phyloP scores from a whole-genome alignment of 140 eudicot genomes.

The Stevia rebaudiana region DNA sequence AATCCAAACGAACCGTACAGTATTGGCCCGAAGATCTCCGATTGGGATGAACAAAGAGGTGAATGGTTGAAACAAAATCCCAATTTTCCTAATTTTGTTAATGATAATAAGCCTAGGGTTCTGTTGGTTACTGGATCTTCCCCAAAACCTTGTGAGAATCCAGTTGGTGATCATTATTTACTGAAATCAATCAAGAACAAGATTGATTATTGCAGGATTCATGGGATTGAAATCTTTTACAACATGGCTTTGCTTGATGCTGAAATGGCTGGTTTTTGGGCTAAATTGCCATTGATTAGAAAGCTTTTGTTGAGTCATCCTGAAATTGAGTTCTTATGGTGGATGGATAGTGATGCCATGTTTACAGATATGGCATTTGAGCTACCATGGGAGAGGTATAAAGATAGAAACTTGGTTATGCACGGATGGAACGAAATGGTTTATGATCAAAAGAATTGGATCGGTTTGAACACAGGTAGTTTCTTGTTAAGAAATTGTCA shows the following conservation, averaged over 20 bases:
- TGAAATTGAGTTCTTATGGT: conserved; percentile 83
- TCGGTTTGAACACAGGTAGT: conserved; percentile 91
- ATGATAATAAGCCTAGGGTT: conserved; percentile 70
- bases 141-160: conserved; percentile 94
- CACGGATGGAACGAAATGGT: conserved; percentile 95
- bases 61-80: conserved; percentile 73
- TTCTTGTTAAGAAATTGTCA: conserved; percentile 78
- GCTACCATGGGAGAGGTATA: conserved; percentile 89
- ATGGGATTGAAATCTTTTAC: conserved; percentile 78
- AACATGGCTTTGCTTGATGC: conserved; percentile 82
- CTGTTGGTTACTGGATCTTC: conserved; percentile 80
- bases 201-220: conserved; percentile 85
- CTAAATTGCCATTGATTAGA: conserved; percentile 66
- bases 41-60: conserved; percentile 84
- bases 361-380: conserved; percentile 93
- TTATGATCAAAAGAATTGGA: conserved; percentile 84
- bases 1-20: conserved; percentile 57
- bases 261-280: conserved; percentile 94
- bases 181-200: conserved; percentile 79
- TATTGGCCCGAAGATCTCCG: conserved; percentile 73
- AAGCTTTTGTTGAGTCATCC: conserved; percentile 75
- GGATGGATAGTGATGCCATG: conserved; percentile 99
- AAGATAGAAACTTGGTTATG: conserved; percentile 62
- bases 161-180: conserved; percentile 93
- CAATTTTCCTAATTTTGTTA: conserved; percentile 52